Conservation (phyloP, 2,329 filamentous ascomycete species). For the Arthrinium phaeospermum region DNA sequence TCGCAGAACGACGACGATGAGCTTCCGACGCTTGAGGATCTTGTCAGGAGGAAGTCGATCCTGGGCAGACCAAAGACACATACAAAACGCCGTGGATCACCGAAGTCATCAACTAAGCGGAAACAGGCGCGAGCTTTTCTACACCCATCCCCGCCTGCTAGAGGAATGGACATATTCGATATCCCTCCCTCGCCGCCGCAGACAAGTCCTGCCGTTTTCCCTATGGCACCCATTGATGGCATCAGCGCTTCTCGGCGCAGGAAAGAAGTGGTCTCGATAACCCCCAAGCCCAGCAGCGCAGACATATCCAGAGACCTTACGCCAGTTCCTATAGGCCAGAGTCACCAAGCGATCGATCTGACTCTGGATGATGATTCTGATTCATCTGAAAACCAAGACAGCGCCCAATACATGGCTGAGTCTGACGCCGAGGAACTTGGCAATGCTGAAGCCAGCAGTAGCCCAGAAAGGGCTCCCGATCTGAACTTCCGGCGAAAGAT, state of each 20-base stretch:
- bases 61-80: slow-evolving; percentile 35
- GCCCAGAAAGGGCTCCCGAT: slow-evolving; percentile 36
- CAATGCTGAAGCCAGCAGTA: slow-evolving; percentile 23
- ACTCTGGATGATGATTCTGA: slow-evolving; percentile 30
- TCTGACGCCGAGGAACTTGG: slow-evolving; percentile 46
- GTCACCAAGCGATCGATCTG: slow-evolving; percentile 34
- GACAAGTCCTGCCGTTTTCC: slow-evolving; percentile 42
- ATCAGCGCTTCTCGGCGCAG: slow-evolving; percentile 20
- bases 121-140: neutral
- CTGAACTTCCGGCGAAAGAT: slow-evolving; percentile 44
- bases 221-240: slow-evolving; percentile 24
- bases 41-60: slow-evolving; percentile 34
- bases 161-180: slow-evolving; percentile 37
- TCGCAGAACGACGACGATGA: slow-evolving; percentile 27
- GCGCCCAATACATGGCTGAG: slow-evolving; percentile 24
- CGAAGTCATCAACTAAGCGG: slow-evolving; percentile 23
- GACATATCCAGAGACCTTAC: slow-evolving; percentile 34
- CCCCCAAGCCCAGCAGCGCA: slow-evolving; percentile 37
- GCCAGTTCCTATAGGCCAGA: slow-evolving; percentile 31
- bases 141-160: neutral
- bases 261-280: slow-evolving; percentile 26
- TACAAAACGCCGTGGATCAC: slow-evolving; percentile 31
- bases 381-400: slow-evolving; percentile 24
- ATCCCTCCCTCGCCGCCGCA: slow-evolving; percentile 46
- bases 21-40: slow-evolving; percentile 38